Percentiles rank a stretch among this genome's conserved stretches.
phyloP scores from a whole-genome alignment of 2,329 filamentous ascomycete species.

The Cercospora zeae-maydis region DNA sequence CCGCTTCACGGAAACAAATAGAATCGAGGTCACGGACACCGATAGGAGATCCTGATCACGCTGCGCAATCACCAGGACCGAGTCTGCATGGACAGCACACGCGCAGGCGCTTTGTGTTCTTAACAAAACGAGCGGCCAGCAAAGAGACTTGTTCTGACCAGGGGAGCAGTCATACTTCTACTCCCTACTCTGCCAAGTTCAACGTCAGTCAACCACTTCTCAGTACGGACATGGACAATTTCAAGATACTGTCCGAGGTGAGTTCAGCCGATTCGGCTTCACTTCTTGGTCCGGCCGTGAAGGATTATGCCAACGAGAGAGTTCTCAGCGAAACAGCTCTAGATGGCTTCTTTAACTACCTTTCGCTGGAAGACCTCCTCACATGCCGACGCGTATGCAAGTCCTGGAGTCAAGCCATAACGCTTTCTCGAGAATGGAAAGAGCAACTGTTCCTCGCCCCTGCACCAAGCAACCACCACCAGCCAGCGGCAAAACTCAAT shows the following conservation, averaged over 20 bases:
- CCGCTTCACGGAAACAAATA: background rate
- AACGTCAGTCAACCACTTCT: background rate
- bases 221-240: background rate
- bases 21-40: background rate
- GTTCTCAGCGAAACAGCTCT: background rate
- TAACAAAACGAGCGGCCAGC: background rate
- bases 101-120: background rate
- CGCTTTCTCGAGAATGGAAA: background rate
- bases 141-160: background rate
- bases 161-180: background rate
- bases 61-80: background rate
- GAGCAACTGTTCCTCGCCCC: constrained; percentile 4
- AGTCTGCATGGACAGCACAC: background rate
- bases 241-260: background rate
- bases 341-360: background rate
- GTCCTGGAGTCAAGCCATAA: background rate
- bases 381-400: constrained; percentile 9
- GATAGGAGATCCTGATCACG: background rate
- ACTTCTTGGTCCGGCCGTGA: background rate
- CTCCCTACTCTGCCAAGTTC: background rate
- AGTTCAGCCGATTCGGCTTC: background rate
- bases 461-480: background rate
- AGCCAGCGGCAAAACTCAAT: constrained; percentile 4
- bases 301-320: background rate
- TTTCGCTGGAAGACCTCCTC: constrained; percentile 1